phyloP scores from a whole-genome alignment of 352 stramenopile species.

The Globisporangium heterothallicum region DNA sequence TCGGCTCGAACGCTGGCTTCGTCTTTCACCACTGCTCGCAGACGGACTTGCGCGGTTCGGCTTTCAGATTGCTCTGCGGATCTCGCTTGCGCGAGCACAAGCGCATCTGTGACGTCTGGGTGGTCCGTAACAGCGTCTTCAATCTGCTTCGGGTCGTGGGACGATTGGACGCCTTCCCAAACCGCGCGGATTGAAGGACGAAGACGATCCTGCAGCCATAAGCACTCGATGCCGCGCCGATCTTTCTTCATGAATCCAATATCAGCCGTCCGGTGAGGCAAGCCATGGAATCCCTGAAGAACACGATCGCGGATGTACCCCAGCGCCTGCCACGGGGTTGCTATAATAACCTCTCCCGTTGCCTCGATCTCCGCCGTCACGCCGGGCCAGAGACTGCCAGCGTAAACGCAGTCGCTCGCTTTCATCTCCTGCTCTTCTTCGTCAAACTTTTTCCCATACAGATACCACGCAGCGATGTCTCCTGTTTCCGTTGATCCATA shows the following conservation, averaged over 20 bases:
- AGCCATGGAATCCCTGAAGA: constrained; percentile 36
- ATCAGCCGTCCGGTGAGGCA: constrained; percentile 54
- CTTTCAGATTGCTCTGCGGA: constrained; percentile 11
- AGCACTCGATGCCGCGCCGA: constrained; percentile 20
- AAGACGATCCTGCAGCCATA: constrained; percentile 71
- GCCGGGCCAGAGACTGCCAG: constrained; percentile 65
- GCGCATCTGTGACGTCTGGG: constrained; percentile 41
- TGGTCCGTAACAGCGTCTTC: constrained; percentile 34
- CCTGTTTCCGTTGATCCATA: constrained; percentile 85
- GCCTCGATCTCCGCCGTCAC: constrained; percentile 36
- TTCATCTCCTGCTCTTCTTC: constrained; percentile 37
- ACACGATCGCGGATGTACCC: constrained; percentile 60
- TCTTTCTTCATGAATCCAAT: constrained; percentile 24
- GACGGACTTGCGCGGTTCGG: no score
- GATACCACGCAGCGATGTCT: constrained; percentile 65
- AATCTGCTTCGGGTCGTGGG: constrained; percentile 30
- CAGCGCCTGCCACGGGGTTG: constrained; percentile 73
- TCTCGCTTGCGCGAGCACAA: constrained; percentile 51
- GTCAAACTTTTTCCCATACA: constrained; percentile 37
- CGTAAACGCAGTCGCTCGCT: constrained; percentile 38
- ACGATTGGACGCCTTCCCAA: constrained; percentile 21
- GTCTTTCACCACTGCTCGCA: constrained; percentile 31
- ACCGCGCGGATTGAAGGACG: constrained; percentile 32
- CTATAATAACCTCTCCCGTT: constrained; percentile 61
- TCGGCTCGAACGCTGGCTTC: constrained; percentile 15